Evolutionary conservation across 371 early-diverging fungal species (phyloP), one percentile per base, ranked within the genome.

Genomic region (Mucor racemosus): DNA sequence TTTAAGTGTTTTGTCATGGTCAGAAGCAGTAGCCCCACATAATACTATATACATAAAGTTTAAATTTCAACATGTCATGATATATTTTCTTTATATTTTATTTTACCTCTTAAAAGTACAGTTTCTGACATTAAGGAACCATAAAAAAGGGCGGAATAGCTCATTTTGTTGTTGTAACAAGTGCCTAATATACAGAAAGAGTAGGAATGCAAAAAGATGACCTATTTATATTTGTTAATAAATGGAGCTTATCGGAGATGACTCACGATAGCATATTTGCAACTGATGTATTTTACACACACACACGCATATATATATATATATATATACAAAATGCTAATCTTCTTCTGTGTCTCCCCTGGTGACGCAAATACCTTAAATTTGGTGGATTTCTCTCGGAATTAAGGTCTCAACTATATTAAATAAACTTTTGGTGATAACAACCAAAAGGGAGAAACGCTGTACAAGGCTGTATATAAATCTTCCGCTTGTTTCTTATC

Each of bases 91-190:
- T 26, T 34, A 17, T 36, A 7, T 36, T n/a, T 36, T 36, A 10
- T 13, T 15, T 64, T 67, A 77, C 80, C 80, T 74, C 78, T 71
- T 31, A 54, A 50, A 21, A 74, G 68, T 5, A 82, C 76, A 6
- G 50, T 62, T 11, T 67, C 50, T 6, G 78, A 74, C 76, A 76
- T 79, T 1, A 82, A 55, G 17, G 78, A 77, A 5, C 79, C 79
- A 67, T 79, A 82, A 42, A 79, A 82, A 66, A 79, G 79, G 11
- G 73, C 75, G 9, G 66, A 66, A 41, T 59, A 60, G 19, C 46
- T 54, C 66, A 66, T 66, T 8, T 34, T 21, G 14, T 34, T 21
- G 14, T 31, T 26, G 26, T 26, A 26, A 26, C 3, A 26, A 26
- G 3, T 1, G 26, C 26, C 26, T 1, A 26, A 26, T 26, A 26